These are phyloP conservation scores for Cynara cardunculus DNA, from an alignment of 129 eudicot genomes.

Conservation along the genomic window DNA sequence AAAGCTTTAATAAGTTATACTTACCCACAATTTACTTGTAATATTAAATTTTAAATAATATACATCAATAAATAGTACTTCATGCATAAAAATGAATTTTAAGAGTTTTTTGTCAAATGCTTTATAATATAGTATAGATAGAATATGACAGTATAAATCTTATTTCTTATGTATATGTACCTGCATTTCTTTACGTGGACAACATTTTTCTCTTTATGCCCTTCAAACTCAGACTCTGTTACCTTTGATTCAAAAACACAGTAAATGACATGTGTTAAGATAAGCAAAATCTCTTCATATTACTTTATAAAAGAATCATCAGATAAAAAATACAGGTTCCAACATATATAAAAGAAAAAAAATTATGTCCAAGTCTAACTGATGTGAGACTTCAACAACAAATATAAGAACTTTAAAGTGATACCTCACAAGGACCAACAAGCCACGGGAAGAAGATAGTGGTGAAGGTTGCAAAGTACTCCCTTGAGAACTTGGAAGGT, in stretches of 20 bases:
- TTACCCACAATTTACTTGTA: no score
- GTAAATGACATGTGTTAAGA: neutral
- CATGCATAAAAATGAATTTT: no score
- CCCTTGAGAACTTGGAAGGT: conserved; percentile 62
- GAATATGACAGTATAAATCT: neutral
- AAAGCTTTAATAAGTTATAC: no score
- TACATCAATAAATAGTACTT: no score
- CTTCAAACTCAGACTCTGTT: conserved; percentile 68
- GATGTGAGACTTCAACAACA: neutral
- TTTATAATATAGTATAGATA: no score
- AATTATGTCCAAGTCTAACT: neutral
- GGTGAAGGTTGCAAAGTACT: conserved; percentile 69
- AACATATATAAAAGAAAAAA: neutral
- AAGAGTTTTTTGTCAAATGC: no score
- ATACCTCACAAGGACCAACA: conserved; percentile 83
- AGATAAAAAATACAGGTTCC: neutral
- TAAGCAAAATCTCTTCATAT: neutral
- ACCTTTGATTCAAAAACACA: conserved; percentile 38
- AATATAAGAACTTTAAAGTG: neutral
- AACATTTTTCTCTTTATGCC: conserved; percentile 68
- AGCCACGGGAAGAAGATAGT: conserved; percentile 83
- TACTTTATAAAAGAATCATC: neutral
- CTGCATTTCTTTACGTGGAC: conserved; percentile 88
- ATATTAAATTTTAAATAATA: no score
- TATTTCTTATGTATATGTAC: conserved; percentile 26